Conservation (phyloP, 2,329 filamentous ascomycete species). For the Pseudogymnoascus sp. region DNA sequence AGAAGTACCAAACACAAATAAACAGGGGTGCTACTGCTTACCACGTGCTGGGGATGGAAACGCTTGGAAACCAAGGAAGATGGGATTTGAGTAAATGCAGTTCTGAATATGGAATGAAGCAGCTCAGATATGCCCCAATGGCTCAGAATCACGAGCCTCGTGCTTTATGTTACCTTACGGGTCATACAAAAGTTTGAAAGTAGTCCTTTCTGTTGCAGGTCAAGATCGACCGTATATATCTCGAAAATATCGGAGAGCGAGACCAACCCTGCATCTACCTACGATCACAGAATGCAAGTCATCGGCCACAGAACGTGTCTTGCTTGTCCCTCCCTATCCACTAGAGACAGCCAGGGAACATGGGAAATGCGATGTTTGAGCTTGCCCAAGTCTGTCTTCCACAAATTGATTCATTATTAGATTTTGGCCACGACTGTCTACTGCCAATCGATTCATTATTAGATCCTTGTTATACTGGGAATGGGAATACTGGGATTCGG, state of each 20-base stretch:
- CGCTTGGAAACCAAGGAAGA: background rate
- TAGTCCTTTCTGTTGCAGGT: background rate
- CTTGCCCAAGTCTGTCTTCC: background rate
- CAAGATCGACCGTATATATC: background rate
- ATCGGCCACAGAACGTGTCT: conserved; percentile 4
- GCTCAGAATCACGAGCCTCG: background rate
- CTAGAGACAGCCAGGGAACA: background rate
- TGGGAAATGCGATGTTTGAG: background rate
- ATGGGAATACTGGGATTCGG: background rate
- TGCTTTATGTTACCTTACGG: background rate
- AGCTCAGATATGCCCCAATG: background rate
- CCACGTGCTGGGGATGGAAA: background rate
- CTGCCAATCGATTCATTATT: background rate
- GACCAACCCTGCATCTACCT: background rate
- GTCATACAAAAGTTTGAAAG: background rate
- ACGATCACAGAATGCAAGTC: background rate
- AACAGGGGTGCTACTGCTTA: background rate
- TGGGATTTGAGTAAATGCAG: background rate
- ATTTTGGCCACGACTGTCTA: background rate
- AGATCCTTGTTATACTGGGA: background rate
- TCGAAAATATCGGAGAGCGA: background rate
- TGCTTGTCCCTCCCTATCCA: background rate
- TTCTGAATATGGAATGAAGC: background rate
- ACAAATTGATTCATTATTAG: background rate
- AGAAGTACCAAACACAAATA: background rate